These are phyloP conservation scores for Volvox africanus DNA, from an alignment of 139 green algal species.

Conservation along the genomic window DNA sequence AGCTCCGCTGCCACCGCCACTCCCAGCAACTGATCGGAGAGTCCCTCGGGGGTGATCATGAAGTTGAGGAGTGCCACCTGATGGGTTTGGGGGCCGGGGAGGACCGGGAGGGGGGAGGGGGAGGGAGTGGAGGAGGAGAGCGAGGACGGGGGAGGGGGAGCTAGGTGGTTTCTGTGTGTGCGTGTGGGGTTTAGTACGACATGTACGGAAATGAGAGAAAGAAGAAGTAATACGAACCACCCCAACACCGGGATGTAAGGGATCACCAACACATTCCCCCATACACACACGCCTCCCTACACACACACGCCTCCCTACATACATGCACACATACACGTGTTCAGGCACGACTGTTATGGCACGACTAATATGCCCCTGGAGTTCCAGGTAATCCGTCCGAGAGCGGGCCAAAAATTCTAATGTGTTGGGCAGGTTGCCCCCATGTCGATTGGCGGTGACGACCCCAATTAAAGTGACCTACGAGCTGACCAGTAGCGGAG, in stretches of 20 bases:
- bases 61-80: slow-evolving; percentile 85
- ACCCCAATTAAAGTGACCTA: too few relatives aligned
- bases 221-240: not conserved
- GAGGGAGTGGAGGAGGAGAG: not conserved
- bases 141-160: not conserved
- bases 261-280: not conserved
- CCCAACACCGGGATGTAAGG: too few relatives aligned
- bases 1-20: slow-evolving; percentile 79
- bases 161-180: not conserved
- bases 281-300: too few relatives aligned
- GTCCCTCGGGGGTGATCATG: slow-evolving; percentile 82
- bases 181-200: too few relatives aligned
- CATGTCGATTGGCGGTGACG: too few relatives aligned
- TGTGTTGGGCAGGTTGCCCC: too few relatives aligned
- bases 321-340: not conserved
- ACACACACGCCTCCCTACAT: not conserved
- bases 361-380: too few relatives aligned
- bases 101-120: not conserved
- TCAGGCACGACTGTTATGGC: too few relatives aligned
- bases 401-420: too few relatives aligned
- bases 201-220: not conserved
- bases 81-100: not conserved
- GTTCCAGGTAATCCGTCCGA: too few relatives aligned
- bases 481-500: too few relatives aligned
- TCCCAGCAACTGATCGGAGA: slow-evolving; percentile 81